Base-by-base conservation (phyloP, 352 stramenopile species). In the Globisporangium paroecandrum region DNA sequence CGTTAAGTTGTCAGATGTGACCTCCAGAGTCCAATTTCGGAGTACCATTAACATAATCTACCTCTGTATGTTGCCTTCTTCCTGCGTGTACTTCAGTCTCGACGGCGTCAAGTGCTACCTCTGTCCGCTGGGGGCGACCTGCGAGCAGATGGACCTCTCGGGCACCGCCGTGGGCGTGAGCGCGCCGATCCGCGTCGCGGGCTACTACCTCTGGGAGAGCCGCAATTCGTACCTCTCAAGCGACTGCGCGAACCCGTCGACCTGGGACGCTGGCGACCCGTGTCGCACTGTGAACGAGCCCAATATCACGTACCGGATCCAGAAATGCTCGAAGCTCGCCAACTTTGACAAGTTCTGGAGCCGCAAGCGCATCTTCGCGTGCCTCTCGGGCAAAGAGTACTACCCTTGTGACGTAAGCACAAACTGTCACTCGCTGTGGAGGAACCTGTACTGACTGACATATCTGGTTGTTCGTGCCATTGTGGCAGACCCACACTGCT, bases 101-200 rank as follows among this genome's bases (percentile, higher is more conserved):
- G 82, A 93, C 27, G 85, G 85, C 15, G 63, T 78, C 24, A 81
- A 71, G 25, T 93, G 85, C 32, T 87, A 90, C 63, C 53, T 78
- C 15, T 93, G 85, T 69, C 85, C 85, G 8, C 38, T 77, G 5
- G 85, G 85, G 1, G 82, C 77, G 0, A 73, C 59, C 18, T 93
- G 85, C 7, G 79, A 89, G 20, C 55, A 75, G 55, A 67, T 64
- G 8, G 79, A 85, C 53, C 43, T 56, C 4, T 75, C 55, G 10
- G 82, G 77, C 0, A 64, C 64, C 10, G 53, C 73, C 0, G 66
- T 75, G 15, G 85, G 85, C 7, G 79, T 87, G 8, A 74, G 73
- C 27, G 69, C 76, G 12, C 85, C 85, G 36, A 65, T 58, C 15
- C 79, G 79, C 3, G 51, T 66, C 2, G 51, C 81, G 20, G 85